Conservation (phyloP, 2,329 filamentous ascomycete genomes). For the Aureobasidium leucospermi region DNA sequence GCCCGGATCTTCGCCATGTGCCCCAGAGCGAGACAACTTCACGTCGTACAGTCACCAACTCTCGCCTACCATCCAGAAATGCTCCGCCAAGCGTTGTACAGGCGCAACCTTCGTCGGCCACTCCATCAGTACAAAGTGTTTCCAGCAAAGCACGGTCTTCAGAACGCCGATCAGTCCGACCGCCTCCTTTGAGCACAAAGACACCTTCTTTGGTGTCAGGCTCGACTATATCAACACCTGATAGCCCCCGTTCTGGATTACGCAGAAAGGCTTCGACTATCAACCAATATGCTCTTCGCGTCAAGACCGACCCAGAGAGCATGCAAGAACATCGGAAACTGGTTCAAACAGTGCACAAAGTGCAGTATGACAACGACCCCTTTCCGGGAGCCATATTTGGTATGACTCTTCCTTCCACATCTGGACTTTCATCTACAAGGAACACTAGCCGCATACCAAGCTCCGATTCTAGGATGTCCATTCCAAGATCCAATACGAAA, state of each 20-base stretch:
- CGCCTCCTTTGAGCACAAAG: conserved; percentile 24
- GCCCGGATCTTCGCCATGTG: neutral
- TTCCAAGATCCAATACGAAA: neutral
- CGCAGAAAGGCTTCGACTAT: conserved; percentile 39
- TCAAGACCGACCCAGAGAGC: conserved; percentile 9
- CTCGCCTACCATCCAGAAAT: neutral
- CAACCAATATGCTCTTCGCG: conserved; percentile 27
- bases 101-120: neutral
- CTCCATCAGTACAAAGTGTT: neutral
- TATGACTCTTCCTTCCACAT: conserved; percentile 10
- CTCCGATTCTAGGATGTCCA: neutral
- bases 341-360: neutral
- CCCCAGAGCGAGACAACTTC: neutral
- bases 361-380: conserved; percentile 3
- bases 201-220: conserved; percentile 44
- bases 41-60: conserved; percentile 1
- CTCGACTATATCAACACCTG: conserved; percentile 39
- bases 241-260: conserved; percentile 39
- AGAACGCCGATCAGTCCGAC: neutral
- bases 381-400: conserved; percentile 13
- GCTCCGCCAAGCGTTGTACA: conserved; percentile 11
- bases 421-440: neutral
- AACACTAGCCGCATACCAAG: neutral
- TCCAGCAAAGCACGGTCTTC: neutral
- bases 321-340: conserved; percentile 19